phyloP scores from a whole-genome alignment of 2,329 filamentous ascomycete genomes.

The Amylocarpus encephaloides region DNA sequence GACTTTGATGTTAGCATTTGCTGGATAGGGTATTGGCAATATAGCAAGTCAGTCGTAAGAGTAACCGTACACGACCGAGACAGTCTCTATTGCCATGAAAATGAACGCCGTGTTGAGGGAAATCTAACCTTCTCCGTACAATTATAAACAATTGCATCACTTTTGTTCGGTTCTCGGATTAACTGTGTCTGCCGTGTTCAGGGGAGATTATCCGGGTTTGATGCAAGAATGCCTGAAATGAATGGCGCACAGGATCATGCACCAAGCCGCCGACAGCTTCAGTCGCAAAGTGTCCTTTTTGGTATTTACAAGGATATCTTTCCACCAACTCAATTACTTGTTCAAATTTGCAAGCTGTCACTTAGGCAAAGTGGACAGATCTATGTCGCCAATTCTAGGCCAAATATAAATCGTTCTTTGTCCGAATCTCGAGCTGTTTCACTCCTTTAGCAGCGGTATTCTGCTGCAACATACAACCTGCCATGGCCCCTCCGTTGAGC shows the following conservation, averaged over 20 bases:
- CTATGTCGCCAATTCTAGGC: constrained; percentile 21
- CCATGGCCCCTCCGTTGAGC: constrained; percentile 23
- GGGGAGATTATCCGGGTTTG: too few species aligned
- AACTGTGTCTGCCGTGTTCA: too few species aligned
- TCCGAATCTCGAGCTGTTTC: constrained; percentile 19
- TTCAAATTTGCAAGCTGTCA: constrained; percentile 15
- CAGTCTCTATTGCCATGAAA: too few species aligned
- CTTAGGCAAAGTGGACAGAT: constrained; percentile 28
- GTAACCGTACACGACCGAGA: too few species aligned
- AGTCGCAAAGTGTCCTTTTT: constrained; percentile 28
- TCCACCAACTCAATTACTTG: constrained; percentile 12
- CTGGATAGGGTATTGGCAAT: too few species aligned
- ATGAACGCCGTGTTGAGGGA: too few species aligned
- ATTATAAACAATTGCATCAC: too few species aligned
- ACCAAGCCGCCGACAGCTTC: background rate
- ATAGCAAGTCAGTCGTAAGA: too few species aligned
- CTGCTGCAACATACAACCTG: constrained; percentile 7
- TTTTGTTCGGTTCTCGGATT: too few species aligned
- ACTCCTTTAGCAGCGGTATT: constrained; percentile 26
- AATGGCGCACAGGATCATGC: background rate
- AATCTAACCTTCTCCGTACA: too few species aligned
- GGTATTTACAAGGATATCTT: constrained; percentile 17
- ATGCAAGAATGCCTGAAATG: background rate
- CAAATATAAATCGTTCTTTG: constrained; percentile 22
- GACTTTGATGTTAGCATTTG: too few species aligned